These are phyloP conservation scores for Solanum pinnatisectum DNA, from an alignment of 257 asterid species.

Conservation along the genomic window DNA sequence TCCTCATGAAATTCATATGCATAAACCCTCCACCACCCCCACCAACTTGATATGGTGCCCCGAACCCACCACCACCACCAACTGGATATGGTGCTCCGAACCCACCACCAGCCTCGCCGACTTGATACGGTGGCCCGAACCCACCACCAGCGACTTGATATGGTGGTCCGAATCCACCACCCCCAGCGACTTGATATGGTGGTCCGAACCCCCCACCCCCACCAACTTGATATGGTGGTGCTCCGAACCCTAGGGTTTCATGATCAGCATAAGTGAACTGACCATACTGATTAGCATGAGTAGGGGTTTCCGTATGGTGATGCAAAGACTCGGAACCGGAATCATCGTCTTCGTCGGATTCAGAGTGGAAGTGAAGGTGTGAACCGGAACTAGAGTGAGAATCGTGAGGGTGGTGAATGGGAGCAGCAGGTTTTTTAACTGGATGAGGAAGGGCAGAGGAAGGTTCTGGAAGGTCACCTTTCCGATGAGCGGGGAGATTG, in stretches of 20 bases:
- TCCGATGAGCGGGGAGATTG: conserved; percentile 44
- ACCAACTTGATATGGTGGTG: conserved; percentile 3
- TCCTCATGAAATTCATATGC: conserved; percentile 68
- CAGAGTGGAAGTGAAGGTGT: conserved; percentile 70
- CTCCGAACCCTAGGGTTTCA: not conserved
- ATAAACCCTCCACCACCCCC: conserved; percentile 29
- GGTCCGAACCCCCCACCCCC: not conserved
- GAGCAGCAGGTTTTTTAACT: conserved; percentile 22
- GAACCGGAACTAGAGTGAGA: conserved; percentile 67
- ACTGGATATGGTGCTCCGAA: not conserved
- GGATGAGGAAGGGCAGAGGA: conserved; percentile 23
- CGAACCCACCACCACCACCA: not conserved
- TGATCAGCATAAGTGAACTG: conserved; percentile 11
- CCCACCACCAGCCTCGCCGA: not conserved
- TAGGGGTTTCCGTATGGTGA: conserved; percentile 13
- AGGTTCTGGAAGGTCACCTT: conserved; percentile 28
- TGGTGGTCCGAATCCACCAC: not conserved
- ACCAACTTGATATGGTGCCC: not conserved
- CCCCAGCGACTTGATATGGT: not conserved
- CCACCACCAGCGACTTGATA: not conserved
- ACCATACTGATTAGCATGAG: conserved; percentile 3
- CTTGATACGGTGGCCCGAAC: not conserved
- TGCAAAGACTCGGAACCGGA: conserved; percentile 46
- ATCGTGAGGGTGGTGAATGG: conserved; percentile 22
- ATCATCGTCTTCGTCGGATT: conserved; percentile 26